Evolutionary conservation across 129 eudicot species (phyloP).

Genomic region (Dittrichia graveolens): DNA sequence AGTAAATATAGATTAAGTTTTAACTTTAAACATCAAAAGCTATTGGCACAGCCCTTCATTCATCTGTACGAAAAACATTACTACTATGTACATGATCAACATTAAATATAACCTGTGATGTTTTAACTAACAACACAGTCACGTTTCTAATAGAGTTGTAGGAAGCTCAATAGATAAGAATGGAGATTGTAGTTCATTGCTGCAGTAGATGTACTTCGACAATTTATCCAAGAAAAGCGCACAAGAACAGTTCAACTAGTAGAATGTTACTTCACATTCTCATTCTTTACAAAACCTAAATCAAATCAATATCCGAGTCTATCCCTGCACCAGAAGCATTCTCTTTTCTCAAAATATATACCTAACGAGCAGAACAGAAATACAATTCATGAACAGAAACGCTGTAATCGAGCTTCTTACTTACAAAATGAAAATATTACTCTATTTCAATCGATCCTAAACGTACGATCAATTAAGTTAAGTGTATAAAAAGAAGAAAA

Average conservation of each 20-base stretch:
- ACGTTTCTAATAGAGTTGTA: not conserved
- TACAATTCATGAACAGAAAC: constrained; percentile 2
- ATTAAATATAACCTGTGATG: not conserved
- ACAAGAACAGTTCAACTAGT: not conserved
- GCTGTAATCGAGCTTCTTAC: constrained; percentile 4
- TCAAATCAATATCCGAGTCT: not conserved
- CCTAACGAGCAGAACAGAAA: constrained; percentile 12
- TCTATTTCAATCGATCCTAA: not conserved
- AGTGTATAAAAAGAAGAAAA: not conserved
- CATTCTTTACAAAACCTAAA: not conserved
- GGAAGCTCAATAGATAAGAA: not conserved
- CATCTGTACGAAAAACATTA: not conserved
- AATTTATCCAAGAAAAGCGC: not conserved
- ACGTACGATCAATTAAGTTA: not conserved
- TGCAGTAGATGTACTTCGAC: not conserved
- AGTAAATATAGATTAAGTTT: not conserved
- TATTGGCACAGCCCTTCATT: not conserved
- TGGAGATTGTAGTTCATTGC: not conserved
- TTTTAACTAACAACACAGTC: not conserved
- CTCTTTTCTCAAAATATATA: no score
- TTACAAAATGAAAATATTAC: not conserved
- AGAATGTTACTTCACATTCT: not conserved
- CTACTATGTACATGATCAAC: constrained; percentile 2
- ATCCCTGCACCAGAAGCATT: no score
- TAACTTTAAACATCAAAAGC: not conserved